These are phyloP conservation scores for Pichia membranifaciens DNA, from an alignment of 805 yeast species.

Conservation along the genomic window DNA sequence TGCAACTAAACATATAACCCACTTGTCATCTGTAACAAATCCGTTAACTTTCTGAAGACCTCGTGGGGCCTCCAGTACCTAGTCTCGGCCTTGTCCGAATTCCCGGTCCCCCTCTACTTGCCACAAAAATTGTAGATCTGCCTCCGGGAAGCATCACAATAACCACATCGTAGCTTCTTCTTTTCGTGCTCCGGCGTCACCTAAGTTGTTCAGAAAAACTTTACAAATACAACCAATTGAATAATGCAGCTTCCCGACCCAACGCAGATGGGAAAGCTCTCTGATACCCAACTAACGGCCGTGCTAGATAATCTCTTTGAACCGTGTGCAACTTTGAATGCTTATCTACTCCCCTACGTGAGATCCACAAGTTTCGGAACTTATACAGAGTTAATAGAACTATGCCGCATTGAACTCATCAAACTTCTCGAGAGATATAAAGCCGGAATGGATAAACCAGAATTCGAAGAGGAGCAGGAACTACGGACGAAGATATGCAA, in stretches of 20 bases:
- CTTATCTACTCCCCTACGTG: slow-evolving; percentile 29
- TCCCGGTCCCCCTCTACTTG: too few relatives aligned
- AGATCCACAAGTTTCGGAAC: slow-evolving; percentile 21
- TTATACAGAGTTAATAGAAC: slow-evolving; percentile 26
- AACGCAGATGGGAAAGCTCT: slow-evolving; percentile 18
- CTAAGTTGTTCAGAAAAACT: too few relatives aligned
- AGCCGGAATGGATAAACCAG: too few relatives aligned
- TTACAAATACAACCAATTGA: background rate
- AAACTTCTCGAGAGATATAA: slow-evolving; percentile 9
- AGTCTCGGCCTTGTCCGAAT: too few relatives aligned
- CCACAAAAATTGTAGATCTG: too few relatives aligned
- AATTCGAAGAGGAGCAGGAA: background rate
- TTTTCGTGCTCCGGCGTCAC: background rate
- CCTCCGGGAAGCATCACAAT: too few relatives aligned
- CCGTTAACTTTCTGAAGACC: too few relatives aligned
- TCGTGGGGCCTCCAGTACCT: too few relatives aligned
- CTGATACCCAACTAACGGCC: slow-evolving; percentile 28
- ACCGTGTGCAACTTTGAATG: slow-evolving; percentile 47
- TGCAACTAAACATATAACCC: too few relatives aligned
- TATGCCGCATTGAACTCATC: slow-evolving; percentile 10
- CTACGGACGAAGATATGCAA: slow-evolving; percentile 22
- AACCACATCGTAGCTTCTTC: too few relatives aligned
- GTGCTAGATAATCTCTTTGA: slow-evolving; percentile 58
- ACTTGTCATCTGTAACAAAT: too few relatives aligned
- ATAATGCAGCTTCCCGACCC: slow-evolving; percentile 27